Percentiles rank a stretch among this genome's conserved stretches.
Evolutionary conservation across 805 yeast genomes (phyloP).

Genomic region (Metschnikowia noctiluminum): DNA sequence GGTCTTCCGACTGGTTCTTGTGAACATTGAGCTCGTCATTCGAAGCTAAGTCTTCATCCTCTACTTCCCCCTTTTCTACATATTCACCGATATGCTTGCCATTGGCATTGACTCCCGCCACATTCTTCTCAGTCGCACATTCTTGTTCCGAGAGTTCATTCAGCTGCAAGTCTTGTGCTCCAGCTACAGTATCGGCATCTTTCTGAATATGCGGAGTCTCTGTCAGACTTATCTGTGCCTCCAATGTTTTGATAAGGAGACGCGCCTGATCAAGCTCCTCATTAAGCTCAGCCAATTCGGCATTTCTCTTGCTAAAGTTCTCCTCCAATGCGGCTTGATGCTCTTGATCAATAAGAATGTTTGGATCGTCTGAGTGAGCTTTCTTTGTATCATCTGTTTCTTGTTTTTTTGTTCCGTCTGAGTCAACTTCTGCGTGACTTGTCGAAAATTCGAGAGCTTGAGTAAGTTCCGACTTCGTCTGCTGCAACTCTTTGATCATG

Average conservation of each 20-base stretch:
- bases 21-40: too few relatives aligned
- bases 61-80: too few relatives aligned
- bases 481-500: background rate
- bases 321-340: background rate
- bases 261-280: background rate
- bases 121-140: too few relatives aligned
- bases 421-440: background rate
- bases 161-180: background rate
- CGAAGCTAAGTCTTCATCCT: too few relatives aligned
- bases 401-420: background rate
- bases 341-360: background rate
- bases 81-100: too few relatives aligned
- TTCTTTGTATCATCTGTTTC: background rate
- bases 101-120: too few relatives aligned
- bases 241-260: background rate
- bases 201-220: background rate
- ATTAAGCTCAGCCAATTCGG: background rate
- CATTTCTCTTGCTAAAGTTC: background rate
- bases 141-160: too few relatives aligned
- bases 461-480: background rate
- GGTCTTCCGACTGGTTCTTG: background rate
- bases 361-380: background rate
- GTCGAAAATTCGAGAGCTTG: background rate
- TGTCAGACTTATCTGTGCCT: background rate
- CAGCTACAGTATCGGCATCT: background rate